A percentile compares a stretch with the other conserved stretches of the same genome.
phyloP scores from a whole-genome alignment of 106 monocot species.

The Gastrodia elata region DNA sequence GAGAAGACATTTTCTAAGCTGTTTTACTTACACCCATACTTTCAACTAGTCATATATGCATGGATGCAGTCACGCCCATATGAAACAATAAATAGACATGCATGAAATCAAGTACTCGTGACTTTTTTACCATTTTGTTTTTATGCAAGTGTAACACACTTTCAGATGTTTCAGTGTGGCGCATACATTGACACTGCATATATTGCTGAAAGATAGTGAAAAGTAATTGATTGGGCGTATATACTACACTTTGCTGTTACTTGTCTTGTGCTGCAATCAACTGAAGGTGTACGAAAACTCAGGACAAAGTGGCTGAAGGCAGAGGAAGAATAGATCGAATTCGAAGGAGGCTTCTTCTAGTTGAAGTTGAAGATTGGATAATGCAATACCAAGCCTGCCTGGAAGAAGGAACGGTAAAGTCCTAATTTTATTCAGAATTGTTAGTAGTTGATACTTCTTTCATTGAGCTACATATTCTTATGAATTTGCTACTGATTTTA shows the following conservation, averaged over 20 bases:
- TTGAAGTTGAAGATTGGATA: constrained; percentile 76
- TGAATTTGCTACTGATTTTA: neutral
- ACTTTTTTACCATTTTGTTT: too few species aligned
- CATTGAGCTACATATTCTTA: neutral
- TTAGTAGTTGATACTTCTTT: neutral
- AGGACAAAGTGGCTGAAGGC: constrained; percentile 96
- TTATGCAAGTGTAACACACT: too few species aligned
- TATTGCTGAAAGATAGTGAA: neutral
- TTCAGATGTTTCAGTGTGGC: neutral
- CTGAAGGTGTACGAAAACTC: neutral
- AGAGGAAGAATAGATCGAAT: constrained; percentile 74
- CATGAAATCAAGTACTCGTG: too few species aligned
- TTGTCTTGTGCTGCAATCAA: neutral
- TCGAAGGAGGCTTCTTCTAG: constrained; percentile 74
- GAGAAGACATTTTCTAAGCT: too few species aligned
- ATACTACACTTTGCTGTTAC: neutral
- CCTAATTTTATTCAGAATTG: neutral
- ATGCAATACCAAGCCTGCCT: constrained; percentile 50
- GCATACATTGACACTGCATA: neutral
- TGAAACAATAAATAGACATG: too few species aligned
- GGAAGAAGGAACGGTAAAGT: constrained; percentile 64
- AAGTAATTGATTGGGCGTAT: neutral
- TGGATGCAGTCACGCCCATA: too few species aligned
- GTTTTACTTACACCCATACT: too few species aligned
- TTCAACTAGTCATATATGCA: too few species aligned